Conservation (phyloP, 306 rosid species). For the Benincasa hispida region DNA sequence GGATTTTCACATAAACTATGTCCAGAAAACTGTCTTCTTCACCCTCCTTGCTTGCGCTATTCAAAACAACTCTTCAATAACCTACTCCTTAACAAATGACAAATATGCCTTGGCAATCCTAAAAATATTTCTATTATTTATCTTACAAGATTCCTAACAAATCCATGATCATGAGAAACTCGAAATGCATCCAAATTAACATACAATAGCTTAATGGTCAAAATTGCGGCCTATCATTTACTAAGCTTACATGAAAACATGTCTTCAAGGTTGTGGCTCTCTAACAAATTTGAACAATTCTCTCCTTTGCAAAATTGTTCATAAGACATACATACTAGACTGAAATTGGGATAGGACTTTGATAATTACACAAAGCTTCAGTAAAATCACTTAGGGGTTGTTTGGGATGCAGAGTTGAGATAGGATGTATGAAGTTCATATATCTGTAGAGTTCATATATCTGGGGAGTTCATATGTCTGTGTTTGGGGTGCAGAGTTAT, state of each 20-base stretch:
- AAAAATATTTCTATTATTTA: too few species aligned
- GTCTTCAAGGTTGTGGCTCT: background rate
- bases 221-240: background rate
- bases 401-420: too few species aligned
- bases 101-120: background rate
- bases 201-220: background rate
- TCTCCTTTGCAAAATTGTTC: background rate
- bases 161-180: background rate
- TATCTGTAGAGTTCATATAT: too few species aligned
- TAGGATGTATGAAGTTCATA: too few species aligned
- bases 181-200: background rate
- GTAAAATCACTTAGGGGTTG: too few species aligned
- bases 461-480: too few species aligned
- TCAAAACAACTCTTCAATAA: background rate
- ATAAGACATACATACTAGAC: background rate
- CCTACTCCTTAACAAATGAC: background rate
- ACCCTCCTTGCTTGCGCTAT: background rate
- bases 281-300: background rate
- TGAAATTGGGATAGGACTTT: too few species aligned
- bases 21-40: background rate
- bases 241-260: background rate
- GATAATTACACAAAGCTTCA: too few species aligned
- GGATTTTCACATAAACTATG: background rate
- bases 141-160: background rate
- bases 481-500: too few species aligned